Evolutionary conservation across 179 eudicot species (phyloP).

Genomic region (Beta corolliflora): DNA sequence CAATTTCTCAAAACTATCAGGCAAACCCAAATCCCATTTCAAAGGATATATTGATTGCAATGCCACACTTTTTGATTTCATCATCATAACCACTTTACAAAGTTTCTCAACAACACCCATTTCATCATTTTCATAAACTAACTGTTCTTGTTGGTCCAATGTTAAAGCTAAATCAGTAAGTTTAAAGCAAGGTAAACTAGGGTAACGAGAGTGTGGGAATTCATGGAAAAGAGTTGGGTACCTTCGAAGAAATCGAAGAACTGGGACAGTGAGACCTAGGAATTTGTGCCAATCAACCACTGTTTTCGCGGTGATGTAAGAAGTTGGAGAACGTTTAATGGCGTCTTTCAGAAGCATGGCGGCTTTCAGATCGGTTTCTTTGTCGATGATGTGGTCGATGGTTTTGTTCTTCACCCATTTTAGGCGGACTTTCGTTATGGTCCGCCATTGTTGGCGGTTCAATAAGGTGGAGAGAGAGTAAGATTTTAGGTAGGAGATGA

Average conservation of each 20-base stretch:
- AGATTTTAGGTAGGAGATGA: conserved; percentile 2
- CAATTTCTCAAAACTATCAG: conserved; percentile 61
- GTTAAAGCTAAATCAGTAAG: conserved; percentile 57
- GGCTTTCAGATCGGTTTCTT: conserved; percentile 81
- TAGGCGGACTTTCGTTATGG: conserved; percentile 66
- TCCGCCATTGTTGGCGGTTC: conserved; percentile 39
- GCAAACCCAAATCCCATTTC: conserved; percentile 90
- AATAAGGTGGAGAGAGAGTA: not conserved
- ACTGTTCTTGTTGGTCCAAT: conserved; percentile 49
- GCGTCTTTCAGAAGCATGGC: conserved; percentile 83
- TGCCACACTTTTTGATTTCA: conserved; percentile 29
- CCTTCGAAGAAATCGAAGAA: conserved; percentile 79
- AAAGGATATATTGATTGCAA: conserved; percentile 44
- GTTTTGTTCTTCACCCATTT: conserved; percentile 88
- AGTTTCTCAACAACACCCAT: conserved; percentile 27
- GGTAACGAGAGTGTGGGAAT: conserved; percentile 78
- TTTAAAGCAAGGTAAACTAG: conserved; percentile 67
- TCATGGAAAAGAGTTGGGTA: conserved; percentile 85
- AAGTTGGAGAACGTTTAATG: conserved; percentile 59
- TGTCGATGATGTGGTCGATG: conserved; percentile 75
- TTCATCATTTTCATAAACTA: conserved; percentile 36
- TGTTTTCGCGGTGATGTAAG: conserved; percentile 62
- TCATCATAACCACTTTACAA: conserved; percentile 44
- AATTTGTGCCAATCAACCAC: conserved; percentile 65
- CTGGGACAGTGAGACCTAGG: conserved; percentile 81